Conservation (phyloP, 2,329 filamentous ascomycete species). For the Monosporascus sp. region DNA sequence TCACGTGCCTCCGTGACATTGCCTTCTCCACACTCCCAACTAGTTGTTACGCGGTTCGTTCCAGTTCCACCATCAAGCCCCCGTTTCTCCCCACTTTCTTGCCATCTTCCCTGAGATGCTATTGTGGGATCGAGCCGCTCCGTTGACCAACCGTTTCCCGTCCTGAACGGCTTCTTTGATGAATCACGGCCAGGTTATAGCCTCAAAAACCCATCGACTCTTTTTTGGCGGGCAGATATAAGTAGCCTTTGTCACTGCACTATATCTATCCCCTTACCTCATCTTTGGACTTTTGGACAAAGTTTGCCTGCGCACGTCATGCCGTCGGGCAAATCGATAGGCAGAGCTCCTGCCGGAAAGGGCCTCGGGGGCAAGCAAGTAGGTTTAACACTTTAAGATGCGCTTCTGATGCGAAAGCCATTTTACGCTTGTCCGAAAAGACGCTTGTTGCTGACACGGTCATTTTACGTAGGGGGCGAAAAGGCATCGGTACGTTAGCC, state of each 20-base stretch:
- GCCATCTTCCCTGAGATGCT: neutral
- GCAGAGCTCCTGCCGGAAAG: neutral
- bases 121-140: neutral
- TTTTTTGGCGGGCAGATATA: no score
- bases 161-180: neutral
- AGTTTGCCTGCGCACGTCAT: neutral
- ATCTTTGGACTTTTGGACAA: neutral
- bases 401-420: no score
- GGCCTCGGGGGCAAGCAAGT: neutral
- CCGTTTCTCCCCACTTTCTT: neutral
- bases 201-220: no score
- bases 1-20: no score
- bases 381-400: neutral
- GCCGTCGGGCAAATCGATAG: neutral
- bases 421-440: neutral
- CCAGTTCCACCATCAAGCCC: neutral
- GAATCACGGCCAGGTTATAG: no score
- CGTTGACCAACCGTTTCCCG: neutral
- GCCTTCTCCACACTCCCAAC: neutral
- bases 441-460: neutral
- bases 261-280: neutral
- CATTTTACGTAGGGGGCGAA: neutral
- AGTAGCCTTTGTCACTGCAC: no score
- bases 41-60: neutral
- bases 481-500: constrained; percentile 1